Evolutionary conservation across 805 yeast species (phyloP).

Genomic region (Lipomyces sp.): DNA sequence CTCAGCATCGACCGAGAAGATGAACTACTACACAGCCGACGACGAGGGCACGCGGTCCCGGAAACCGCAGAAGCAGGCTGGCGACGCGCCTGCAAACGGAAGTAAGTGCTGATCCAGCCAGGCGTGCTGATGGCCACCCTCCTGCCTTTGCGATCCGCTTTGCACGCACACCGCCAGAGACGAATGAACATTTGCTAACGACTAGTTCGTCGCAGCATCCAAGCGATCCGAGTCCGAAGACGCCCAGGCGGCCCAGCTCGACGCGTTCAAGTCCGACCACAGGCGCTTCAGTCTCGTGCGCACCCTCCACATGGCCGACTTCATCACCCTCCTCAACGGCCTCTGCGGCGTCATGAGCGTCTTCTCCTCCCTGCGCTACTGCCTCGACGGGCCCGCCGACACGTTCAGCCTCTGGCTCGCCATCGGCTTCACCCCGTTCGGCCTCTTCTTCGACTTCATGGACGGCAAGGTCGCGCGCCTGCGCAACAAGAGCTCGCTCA

Average conservation of each 20-base stretch:
- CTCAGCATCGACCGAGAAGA: too few relatives aligned
- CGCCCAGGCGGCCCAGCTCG: slow-evolving; percentile 56
- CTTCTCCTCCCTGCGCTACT: slow-evolving; percentile 77
- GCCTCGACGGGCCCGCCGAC: slow-evolving; percentile 62
- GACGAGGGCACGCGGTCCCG: too few relatives aligned
- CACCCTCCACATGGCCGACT: slow-evolving; percentile 91
- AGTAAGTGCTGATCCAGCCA: too few relatives aligned
- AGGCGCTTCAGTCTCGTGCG: slow-evolving; percentile 80
- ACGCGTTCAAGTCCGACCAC: slow-evolving; percentile 74
- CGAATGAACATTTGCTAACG: too few relatives aligned
- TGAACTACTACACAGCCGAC: too few relatives aligned
- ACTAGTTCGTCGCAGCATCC: too few relatives aligned
- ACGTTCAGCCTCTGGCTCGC: slow-evolving; percentile 67
- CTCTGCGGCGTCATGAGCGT: slow-evolving; percentile 91
- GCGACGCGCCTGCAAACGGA: too few relatives aligned
- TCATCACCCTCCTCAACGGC: slow-evolving; percentile 90
- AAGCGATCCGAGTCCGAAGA: slow-evolving; percentile 37
- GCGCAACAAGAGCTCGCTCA: slow-evolving; percentile 82
- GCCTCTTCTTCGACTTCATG: slow-evolving; percentile 91
- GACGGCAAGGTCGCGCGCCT: slow-evolving; percentile 97
- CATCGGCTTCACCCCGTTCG: slow-evolving; percentile 81
- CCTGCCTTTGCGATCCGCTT: too few relatives aligned
- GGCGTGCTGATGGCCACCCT: too few relatives aligned
- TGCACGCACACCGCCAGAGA: too few relatives aligned
- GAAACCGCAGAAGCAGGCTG: too few relatives aligned